Evolutionary conservation across 192 early-diverging fungal species (phyloP), one percentile per base, ranked within the genome.

Genomic region (Linnemannia elongata): DNA sequence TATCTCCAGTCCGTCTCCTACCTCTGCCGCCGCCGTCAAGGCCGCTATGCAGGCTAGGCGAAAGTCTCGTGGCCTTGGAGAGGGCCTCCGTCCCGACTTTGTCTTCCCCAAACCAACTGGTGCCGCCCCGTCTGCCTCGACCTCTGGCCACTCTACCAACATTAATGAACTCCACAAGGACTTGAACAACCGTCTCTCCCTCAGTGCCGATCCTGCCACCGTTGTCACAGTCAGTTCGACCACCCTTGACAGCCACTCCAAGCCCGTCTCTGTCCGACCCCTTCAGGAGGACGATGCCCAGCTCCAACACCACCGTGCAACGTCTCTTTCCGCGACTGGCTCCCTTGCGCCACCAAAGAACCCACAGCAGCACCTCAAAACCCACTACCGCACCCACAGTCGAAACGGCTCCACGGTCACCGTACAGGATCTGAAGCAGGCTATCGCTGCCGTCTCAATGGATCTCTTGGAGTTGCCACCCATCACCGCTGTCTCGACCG

Each of bases 331-430:
- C 18, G 74, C 49, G 22, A 76, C 42, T 57, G 81, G 75, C 47
- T 74, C 75, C 8, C 68, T 83, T 12, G 75, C 81, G 70, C 76
- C 76, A 41, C 76, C 82, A 74, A 78, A 57, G 30, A 69, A 70
- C 68, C 72, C 35, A 30, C 38, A 81, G 63, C 79, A 71, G 69
- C 85, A 87, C 39, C 85, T 87, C 79, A 87, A 81, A 80, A 87
- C 85, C 20, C 85, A 87, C 33, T 87, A 81, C 47, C 85, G 85
- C 66, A 87, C 85, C 30, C 85, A 87, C 72, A 81, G 79, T 35
- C 75, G 85, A 13, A 87, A 87, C 41, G 85, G 85, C 18, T 87
- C 85, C 15, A 87, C 85, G 10, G 85, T 87, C 72, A 87, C 85
- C 27, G 85, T 87, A 5, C 79, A 87, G 76, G 85, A 87, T 41